These are phyloP conservation scores for Hypoxylon trugodes DNA, from an alignment of 495 filamentous ascomycete species.

Conservation along the genomic window DNA sequence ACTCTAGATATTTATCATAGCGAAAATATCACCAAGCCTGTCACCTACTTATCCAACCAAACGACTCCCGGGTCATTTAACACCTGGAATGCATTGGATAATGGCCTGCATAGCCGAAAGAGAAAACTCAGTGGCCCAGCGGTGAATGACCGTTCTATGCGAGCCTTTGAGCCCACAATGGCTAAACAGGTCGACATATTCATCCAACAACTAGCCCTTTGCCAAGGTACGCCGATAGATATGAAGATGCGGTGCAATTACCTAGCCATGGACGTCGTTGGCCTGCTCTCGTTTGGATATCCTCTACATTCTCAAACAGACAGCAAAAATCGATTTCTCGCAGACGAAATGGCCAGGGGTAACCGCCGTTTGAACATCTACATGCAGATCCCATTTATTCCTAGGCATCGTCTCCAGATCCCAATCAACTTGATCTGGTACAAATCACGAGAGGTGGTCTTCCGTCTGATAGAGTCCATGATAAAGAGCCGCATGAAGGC, in stretches of 20 bases:
- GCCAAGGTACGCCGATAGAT: conserved; percentile 24
- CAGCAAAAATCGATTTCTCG: conserved; percentile 20
- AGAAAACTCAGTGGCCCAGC: conserved; percentile 23
- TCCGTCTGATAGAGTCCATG: conserved; percentile 22
- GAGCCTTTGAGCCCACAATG: conserved; percentile 30
- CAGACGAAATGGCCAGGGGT: conserved; percentile 20
- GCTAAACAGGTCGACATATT: conserved; percentile 18
- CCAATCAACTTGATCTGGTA: neutral
- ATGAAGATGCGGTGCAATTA: conserved; percentile 4
- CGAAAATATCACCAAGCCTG: conserved; percentile 16
- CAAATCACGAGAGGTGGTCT: neutral
- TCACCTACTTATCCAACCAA: neutral
- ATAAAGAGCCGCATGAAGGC: conserved; percentile 13
- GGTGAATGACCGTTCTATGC: conserved; percentile 24
- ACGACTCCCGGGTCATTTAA: conserved; percentile 3
- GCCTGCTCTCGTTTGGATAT: conserved; percentile 25
- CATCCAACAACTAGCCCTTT: conserved; percentile 1
- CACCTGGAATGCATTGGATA: conserved; percentile 16
- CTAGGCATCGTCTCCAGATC: conserved; percentile 2
- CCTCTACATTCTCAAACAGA: conserved; percentile 9
- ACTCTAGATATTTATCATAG: conserved; percentile 17
- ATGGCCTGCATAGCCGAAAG: conserved; percentile 7
- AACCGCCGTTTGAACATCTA: conserved; percentile 9
- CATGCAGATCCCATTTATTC: conserved; percentile 24
- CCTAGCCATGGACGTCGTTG: conserved; percentile 18